These are phyloP conservation scores for Physcia stellaris DNA, from an alignment of 495 filamentous ascomycete genomes.

Conservation along the genomic window DNA sequence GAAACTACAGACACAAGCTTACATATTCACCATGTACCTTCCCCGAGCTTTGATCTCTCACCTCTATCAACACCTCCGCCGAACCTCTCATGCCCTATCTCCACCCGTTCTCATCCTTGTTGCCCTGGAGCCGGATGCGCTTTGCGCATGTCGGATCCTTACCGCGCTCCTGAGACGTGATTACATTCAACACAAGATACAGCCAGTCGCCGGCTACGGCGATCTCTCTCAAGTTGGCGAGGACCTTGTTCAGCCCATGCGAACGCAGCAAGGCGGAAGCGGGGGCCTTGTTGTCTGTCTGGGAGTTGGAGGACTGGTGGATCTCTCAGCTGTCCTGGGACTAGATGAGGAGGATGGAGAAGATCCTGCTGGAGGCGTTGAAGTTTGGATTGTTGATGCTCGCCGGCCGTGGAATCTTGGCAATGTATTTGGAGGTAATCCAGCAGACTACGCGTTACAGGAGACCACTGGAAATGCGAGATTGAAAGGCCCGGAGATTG, in stretches of 20 bases:
- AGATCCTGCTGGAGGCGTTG: slow-evolving; percentile 57
- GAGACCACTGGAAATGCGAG: slow-evolving; percentile 36
- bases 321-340: slow-evolving; percentile 61
- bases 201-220: slow-evolving; percentile 83
- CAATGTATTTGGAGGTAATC: slow-evolving; percentile 75
- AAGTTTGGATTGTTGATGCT: slow-evolving; percentile 90
- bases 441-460: slow-evolving; percentile 33
- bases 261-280: slow-evolving; percentile 59
- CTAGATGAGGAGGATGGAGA: slow-evolving; percentile 40
- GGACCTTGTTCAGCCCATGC: slow-evolving; percentile 70
- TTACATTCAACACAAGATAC: slow-evolving; percentile 96
- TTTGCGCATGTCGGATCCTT: slow-evolving; percentile 90
- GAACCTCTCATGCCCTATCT: slow-evolving; percentile 66
- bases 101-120: slow-evolving; percentile 87
- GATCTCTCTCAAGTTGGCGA: slow-evolving; percentile 68
- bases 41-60: slow-evolving; percentile 78
- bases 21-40: slow-evolving; percentile 87
- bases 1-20: too few species aligned
- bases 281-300: slow-evolving; percentile 86
- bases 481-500: slow-evolving; percentile 34
- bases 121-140: slow-evolving; percentile 85
- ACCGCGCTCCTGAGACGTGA: slow-evolving; percentile 85
- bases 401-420: slow-evolving; percentile 86
- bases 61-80: slow-evolving; percentile 76
- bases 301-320: slow-evolving; percentile 81